Evolutionary conservation across 2,329 filamentous ascomycete species (phyloP), one percentile per base, ranked within the genome.

Genomic region (Fusarium oligoseptatum): DNA sequence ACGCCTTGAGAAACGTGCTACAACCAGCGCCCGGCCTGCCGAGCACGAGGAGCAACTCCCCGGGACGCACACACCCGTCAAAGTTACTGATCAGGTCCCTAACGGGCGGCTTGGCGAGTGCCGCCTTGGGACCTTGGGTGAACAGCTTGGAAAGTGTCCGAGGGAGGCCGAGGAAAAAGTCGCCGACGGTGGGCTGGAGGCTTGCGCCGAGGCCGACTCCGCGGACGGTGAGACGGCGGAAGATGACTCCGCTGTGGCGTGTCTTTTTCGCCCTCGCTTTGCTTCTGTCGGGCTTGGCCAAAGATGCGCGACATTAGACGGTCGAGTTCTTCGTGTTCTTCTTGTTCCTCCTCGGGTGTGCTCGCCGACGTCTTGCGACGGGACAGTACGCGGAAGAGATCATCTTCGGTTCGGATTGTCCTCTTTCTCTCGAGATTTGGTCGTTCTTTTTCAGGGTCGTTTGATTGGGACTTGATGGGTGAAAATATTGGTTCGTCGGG

Each of bases 261-360:
- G 91, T 92, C 79, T 93, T 90, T 90, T 75, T 93, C 92, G 71
- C 93, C 92, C 70, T 93, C 89, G 1, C 91, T 92, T n/a, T 89
- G 84, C 52, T 88, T 87, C 74, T 92, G 91, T 7, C 92, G 87
- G 22, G 88, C 88, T 37, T 86, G 84, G 7, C 92, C 92, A 76
- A 94, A 94, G 88, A 94, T 93, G 4, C 89, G 89, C 0, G 91
- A 93, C 85, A 94, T 90, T 43, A 94, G 82, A 12, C 85, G 84
- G 60, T 91, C 86, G 36, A 92, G 88, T 76, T 91, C 89, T n/a
- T 81, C 72, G 2, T 78, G 73, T n/a, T 84, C 82, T 15, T 82
- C 80, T 0, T 75, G 56, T 84, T 83, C 55, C 87, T 87, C 52
- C 70, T 77, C 76, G 3, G 66, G 70, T 0, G 66, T 77, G 12